Evolutionary conservation across 192 early-diverging fungal genomes (phyloP), one percentile per base, ranked within the genome.

Genomic region (Coemansia sp.): DNA sequence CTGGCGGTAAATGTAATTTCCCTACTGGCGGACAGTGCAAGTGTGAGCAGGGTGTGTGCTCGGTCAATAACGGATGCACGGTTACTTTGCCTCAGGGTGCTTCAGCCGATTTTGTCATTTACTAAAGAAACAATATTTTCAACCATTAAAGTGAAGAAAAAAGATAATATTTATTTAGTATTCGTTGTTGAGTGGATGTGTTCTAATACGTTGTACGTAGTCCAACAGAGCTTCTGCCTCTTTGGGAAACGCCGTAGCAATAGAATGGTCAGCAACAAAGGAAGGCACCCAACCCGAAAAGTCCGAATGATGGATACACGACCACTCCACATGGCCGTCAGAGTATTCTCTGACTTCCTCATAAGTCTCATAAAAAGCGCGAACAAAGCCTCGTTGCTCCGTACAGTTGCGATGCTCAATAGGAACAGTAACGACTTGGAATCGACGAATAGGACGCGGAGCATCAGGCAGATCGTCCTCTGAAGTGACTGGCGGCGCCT

Each of bases 41-140:
- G 74, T 84, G 82, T 66, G 74, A 76, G 65, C 22, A 67, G 63
- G 82, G 82, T 38, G 29, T 11, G 68, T 84, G 82, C 49, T 84
- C 82, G 5, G 74, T 84, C 8, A 75, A 76, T 11, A 84, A 84
- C 61, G 82, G 82, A 3, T 84, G 82, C 52, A 84, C 82, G 3
- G 82, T 84, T 0, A 75, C 77, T 4, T 40, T 84, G 64, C 38
- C 62, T 3, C 51, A 41, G 24, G 68, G 61, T 7, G 82, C 74
- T 0, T 43, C 51, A 36, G 82, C 82, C 0, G 69, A 67, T 36
- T 84, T 76, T 68, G 70, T 84, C 12, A 15, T 84, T 18, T 84
- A 78, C 36, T 82, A 68, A 41, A 63, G 12, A 27, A 27, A 27
- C 27, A 27, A 27, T 27, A 27, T 27, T 27, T 27, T 27, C 1